Conservation (phyloP, 257 asterid species). For the Parsonsia alboflavescens region DNA sequence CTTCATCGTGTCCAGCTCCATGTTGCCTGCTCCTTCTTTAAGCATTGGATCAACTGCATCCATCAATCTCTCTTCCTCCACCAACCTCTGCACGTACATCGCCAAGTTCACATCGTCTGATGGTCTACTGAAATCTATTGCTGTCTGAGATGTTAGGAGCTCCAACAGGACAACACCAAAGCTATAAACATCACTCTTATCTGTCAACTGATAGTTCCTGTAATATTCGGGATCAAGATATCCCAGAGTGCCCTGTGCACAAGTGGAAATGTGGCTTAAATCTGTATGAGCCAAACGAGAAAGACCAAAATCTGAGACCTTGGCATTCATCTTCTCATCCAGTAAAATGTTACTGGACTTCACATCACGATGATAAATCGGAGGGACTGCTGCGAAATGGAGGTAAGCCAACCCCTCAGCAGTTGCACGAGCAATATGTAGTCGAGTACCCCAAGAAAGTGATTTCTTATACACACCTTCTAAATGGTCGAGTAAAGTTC, state of each 20-base stretch:
- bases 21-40: slow-evolving; percentile 47
- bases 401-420: slow-evolving; percentile 90
- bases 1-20: slow-evolving; percentile 85
- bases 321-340: too few relatives aligned
- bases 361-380: slow-evolving; percentile 87
- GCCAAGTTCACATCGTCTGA: slow-evolving; percentile 86
- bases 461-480: slow-evolving; percentile 27
- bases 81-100: slow-evolving; percentile 64
- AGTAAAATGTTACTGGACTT: too few relatives aligned
- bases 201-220: slow-evolving; percentile 78
- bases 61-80: slow-evolving; percentile 73
- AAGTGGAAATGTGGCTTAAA: slow-evolving; percentile 80
- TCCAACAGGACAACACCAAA: slow-evolving; percentile 84
- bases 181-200: slow-evolving; percentile 91
- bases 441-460: slow-evolving; percentile 52
- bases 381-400: slow-evolving; percentile 82
- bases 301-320: too few relatives aligned
- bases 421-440: slow-evolving; percentile 61
- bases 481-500: slow-evolving; percentile 59
- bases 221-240: slow-evolving; percentile 93
- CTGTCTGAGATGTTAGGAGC: slow-evolving; percentile 81
- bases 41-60: slow-evolving; percentile 68
- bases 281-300: slow-evolving; percentile 90
- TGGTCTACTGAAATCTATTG: slow-evolving; percentile 63
- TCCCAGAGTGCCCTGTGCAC: slow-evolving; percentile 95